A percentile compares a stretch with the other conserved stretches of the same genome.
Conservation (phyloP, 2,329 filamentous ascomycete species). For the Ceratocystis eucalypticola region DNA sequence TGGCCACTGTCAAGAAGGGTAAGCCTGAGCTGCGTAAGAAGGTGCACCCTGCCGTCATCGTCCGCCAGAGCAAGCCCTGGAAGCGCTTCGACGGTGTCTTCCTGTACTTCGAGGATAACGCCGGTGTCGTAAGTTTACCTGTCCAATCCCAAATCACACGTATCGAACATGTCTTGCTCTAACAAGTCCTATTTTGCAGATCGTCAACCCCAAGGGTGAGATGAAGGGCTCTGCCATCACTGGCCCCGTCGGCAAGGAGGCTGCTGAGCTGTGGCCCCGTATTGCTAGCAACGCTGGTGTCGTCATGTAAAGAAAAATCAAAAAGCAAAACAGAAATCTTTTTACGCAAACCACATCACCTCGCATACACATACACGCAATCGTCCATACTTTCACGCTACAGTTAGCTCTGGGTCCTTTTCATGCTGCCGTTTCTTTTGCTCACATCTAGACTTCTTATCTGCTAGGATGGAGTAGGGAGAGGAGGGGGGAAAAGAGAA, state of each 20-base stretch:
- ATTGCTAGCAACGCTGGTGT: conserved; percentile 99
- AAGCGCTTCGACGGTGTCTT: conserved; percentile 96
- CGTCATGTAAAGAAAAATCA: conserved; percentile 69
- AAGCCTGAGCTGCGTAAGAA: conserved; percentile 99
- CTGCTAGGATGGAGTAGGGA: neutral
- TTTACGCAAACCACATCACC: conserved; percentile 19
- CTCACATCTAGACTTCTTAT: neutral
- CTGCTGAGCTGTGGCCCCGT: conserved; percentile 99
- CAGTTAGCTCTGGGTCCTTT: neutral
- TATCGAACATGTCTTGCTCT: neutral
- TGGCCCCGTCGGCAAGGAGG: conserved; percentile 98
- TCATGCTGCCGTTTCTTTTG: neutral
- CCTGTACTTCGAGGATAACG: conserved; percentile 99
- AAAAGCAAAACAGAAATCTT: conserved; percentile 23
- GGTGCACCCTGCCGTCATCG: conserved; percentile 99
- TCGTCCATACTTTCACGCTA: conserved; percentile 8
- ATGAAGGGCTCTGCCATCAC: conserved; percentile 99
- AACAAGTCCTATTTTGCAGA: conserved; percentile 37
- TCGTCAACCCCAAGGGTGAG: conserved; percentile 99
- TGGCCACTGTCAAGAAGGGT: conserved; percentile 99
- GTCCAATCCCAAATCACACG: neutral
- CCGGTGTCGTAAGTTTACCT: conserved; percentile 70
- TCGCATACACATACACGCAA: conserved; percentile 8
- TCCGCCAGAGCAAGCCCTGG: conserved; percentile 98
- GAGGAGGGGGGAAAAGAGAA: neutral